phyloP scores from a whole-genome alignment of 495 filamentous ascomycete species.

The Penicillium odoratum region DNA sequence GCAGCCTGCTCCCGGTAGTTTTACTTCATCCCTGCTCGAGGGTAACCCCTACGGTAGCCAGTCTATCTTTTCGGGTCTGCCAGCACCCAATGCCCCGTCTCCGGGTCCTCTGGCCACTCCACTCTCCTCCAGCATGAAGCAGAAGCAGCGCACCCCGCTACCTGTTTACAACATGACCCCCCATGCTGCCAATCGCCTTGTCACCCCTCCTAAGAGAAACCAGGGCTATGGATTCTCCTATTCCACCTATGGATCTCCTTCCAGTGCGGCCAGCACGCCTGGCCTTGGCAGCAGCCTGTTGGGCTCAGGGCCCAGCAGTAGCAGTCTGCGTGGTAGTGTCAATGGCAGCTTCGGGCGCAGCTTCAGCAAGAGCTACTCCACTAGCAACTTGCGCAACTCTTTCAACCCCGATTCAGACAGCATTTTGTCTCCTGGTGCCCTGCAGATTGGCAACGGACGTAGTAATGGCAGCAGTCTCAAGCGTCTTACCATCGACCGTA shows the following conservation, averaged over 20 bases:
- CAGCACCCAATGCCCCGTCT: slow-evolving; percentile 59
- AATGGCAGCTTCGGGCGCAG: slow-evolving; percentile 60
- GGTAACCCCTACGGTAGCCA: slow-evolving; percentile 77
- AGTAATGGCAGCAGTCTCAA: slow-evolving; percentile 72
- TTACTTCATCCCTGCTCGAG: slow-evolving; percentile 75
- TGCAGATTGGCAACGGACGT: slow-evolving; percentile 67
- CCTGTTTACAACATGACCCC: slow-evolving; percentile 90
- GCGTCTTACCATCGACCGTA: slow-evolving; percentile 85
- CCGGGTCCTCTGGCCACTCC: slow-evolving; percentile 87
- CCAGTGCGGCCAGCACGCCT: slow-evolving; percentile 68
- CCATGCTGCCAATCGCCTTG: slow-evolving; percentile 68
- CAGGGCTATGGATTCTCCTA: slow-evolving; percentile 85
- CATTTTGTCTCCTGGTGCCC: slow-evolving; percentile 80
- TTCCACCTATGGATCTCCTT: slow-evolving; percentile 81
- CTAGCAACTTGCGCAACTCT: slow-evolving; percentile 65
- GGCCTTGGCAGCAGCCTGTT: slow-evolving; percentile 65
- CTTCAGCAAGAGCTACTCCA: slow-evolving; percentile 60
- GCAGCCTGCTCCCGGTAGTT: slow-evolving; percentile 57
- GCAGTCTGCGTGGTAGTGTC: slow-evolving; percentile 37
- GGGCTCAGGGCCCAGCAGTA: slow-evolving; percentile 45
- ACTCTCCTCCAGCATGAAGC: slow-evolving; percentile 67
- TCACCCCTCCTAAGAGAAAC: slow-evolving; percentile 72
- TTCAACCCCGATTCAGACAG: slow-evolving; percentile 72
- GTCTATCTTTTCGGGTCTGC: slow-evolving; percentile 73
- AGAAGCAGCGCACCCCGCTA: slow-evolving; percentile 71